Evolutionary conservation across 2,329 filamentous ascomycete genomes (phyloP).

Genomic region (Alternaria sp.): DNA sequence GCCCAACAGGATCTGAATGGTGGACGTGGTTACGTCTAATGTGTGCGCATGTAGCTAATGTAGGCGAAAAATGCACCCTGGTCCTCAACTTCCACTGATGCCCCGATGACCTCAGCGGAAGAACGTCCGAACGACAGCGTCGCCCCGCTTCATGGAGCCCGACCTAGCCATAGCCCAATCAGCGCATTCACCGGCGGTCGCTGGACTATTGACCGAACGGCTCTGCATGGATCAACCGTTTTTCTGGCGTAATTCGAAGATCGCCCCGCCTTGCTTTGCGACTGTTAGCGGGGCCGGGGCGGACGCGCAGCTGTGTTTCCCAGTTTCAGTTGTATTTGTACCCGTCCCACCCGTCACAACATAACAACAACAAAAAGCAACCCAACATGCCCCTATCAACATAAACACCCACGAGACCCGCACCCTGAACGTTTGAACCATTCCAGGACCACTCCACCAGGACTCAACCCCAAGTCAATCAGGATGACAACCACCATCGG

Average conservation of each 20-base stretch:
- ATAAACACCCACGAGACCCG: slow-evolving; percentile 6
- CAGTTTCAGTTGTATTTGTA: slow-evolving; percentile 18
- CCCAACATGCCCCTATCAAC: slow-evolving; percentile 9
- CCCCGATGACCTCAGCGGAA: slow-evolving; percentile 1
- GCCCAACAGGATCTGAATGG: background rate
- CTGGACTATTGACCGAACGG: slow-evolving; percentile 10
- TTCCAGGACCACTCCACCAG: background rate
- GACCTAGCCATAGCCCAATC: background rate
- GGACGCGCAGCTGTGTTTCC: slow-evolving; percentile 7
- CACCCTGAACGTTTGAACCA: background rate
- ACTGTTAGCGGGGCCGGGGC: slow-evolving; percentile 10
- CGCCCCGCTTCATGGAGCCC: slow-evolving; percentile 1
- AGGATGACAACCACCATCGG: slow-evolving; percentile 26
- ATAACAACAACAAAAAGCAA: slow-evolving; percentile 14
- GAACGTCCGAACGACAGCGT: slow-evolving; percentile 1
- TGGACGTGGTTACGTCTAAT: background rate
- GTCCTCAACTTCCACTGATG: slow-evolving; percentile 6
- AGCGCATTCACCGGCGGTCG: background rate
- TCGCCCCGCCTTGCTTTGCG: slow-evolving; percentile 18
- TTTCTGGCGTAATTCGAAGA: slow-evolving; percentile 12
- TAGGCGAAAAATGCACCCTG: background rate
- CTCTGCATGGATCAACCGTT: slow-evolving; percentile 20
- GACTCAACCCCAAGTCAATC: background rate
- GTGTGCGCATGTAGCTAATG: slow-evolving; percentile 1
- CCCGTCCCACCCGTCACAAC: slow-evolving; percentile 9